Conservation (phyloP, 305 asterid species). For the Fraxinus sp. region DNA sequence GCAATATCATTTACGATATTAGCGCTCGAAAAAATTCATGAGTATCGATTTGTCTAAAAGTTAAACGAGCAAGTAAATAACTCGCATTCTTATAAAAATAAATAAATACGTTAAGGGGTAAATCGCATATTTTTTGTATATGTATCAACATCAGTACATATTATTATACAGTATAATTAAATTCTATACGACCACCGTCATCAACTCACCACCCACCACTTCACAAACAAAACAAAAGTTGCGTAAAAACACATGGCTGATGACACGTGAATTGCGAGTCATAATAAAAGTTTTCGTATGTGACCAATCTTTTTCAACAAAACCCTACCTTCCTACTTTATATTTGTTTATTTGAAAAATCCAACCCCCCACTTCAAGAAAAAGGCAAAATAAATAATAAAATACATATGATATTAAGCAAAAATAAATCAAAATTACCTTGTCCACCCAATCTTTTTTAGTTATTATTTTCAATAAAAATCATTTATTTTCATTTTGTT, state of each 20-base stretch:
- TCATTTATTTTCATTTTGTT: neutral
- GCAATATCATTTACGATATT: neutral
- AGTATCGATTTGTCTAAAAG: neutral
- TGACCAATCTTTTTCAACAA: slow-evolving; percentile 21
- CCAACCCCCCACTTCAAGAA: neutral
- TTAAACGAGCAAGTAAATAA: neutral
- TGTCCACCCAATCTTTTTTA: neutral
- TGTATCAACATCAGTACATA: neutral
- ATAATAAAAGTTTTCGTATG: slow-evolving; percentile 1
- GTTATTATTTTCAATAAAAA: neutral
- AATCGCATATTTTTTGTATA: neutral
- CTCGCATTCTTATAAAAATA: neutral
- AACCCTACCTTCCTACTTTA: slow-evolving; percentile 3
- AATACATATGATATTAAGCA: neutral
- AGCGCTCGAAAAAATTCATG: neutral
- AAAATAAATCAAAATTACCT: neutral
- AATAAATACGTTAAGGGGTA: neutral
- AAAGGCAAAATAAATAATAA: neutral
- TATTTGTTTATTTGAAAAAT: neutral
- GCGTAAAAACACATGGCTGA: slow-evolving; percentile 6
- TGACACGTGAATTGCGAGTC: slow-evolving; percentile 31
- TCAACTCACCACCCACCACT: neutral
- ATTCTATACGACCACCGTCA: neutral
- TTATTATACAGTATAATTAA: neutral
- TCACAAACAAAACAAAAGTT: neutral